These are phyloP conservation scores for Blastobotrys robertii DNA, from an alignment of 805 yeast species.

Conservation along the genomic window DNA sequence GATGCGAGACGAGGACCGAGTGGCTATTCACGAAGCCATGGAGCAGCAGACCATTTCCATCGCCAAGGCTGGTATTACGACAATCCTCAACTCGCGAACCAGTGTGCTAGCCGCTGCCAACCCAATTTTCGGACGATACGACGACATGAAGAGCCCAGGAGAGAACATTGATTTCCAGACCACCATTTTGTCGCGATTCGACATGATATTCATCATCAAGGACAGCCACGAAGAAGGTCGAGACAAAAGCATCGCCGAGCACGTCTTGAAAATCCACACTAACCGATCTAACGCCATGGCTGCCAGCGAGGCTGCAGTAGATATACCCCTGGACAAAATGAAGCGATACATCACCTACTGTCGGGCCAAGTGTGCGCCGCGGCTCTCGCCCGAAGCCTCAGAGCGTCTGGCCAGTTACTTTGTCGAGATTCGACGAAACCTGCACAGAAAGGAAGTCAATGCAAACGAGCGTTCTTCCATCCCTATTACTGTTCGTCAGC, in stretches of 20 bases:
- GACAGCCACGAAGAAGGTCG: constrained; percentile 85
- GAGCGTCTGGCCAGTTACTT: constrained; percentile 87
- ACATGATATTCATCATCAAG: constrained; percentile 94
- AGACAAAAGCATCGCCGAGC: constrained; percentile 85
- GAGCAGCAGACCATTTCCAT: constrained; percentile 98
- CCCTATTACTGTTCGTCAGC: constrained; percentile 94
- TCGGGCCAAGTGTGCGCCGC: constrained; percentile 84
- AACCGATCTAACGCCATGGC: constrained; percentile 40
- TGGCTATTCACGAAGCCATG: constrained; percentile 99
- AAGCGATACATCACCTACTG: constrained; percentile 87
- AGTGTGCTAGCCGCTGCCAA: constrained; percentile 97
- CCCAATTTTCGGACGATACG: constrained; percentile 94
- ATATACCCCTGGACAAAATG: constrained; percentile 84
- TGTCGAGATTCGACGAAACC: constrained; percentile 77
- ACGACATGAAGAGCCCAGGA: constrained; percentile 92
- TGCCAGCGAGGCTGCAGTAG: constrained; percentile 53
- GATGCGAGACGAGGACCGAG: constrained; percentile 98
- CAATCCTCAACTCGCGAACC: constrained; percentile 91
- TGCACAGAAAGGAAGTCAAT: constrained; percentile 69
- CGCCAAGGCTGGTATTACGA: constrained; percentile 98
- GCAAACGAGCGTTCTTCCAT: constrained; percentile 87
- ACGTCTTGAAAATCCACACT: constrained; percentile 90
- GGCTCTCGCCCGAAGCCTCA: constrained; percentile 79
- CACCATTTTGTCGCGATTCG: constrained; percentile 92
- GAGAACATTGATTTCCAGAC: constrained; percentile 98